Evolutionary conservation across 306 rosid species (phyloP), one percentile per base, ranked within the genome.

Genomic region (Fragaria nilgerrensis): DNA sequence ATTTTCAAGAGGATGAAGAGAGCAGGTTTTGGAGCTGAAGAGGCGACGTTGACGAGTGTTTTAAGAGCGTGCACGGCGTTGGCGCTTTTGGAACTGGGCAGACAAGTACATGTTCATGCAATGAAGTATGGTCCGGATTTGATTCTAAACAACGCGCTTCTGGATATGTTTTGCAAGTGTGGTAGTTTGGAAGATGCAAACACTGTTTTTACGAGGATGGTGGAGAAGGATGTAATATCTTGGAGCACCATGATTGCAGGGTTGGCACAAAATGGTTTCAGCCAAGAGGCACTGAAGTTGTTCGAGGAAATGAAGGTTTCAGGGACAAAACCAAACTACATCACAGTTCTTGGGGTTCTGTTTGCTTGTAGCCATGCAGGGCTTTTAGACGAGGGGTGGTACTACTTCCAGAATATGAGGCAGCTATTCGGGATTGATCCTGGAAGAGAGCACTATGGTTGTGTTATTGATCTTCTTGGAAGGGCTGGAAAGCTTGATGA

Each of bases 211-310:
- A 78, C 78, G 16, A 77, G 82, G 83, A 92, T 89, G 92, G 71
- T 62, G 17, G 78, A 72, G 83, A 94, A 89, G 85, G 98, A 94
- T 15, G 94, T 94, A 20, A 90, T 94, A 75, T 90, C 98, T 43
- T 94, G 96, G 97, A 91, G 96, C 87, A 94, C 97, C 75, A 90
- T 94, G 98, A 90, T 94, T 83, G 78, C 91, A 39, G 98, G 97
- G 75, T 80, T 87, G 62, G 98, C 97, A 29, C 97, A 92, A 85
- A 94, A 92, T 72, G 98, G 98, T 55, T 91, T 90, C 82, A 89
- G 94, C 75, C 25, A 48, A 76, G 89, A 94, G 79, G 94, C 98
- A 32, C 82, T 94, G 43, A 80, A 76, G 27, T 87, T 94, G 77
- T 94, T 90, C 25, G 88, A 87, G 67, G 79, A 82, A 50, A 94